A percentile compares a stretch with the other conserved stretches of the same genome.
These are phyloP conservation scores for Salmacisia buchloeana DNA, from an alignment of 1,284 basidiomycete species.

Conservation along the genomic window DNA sequence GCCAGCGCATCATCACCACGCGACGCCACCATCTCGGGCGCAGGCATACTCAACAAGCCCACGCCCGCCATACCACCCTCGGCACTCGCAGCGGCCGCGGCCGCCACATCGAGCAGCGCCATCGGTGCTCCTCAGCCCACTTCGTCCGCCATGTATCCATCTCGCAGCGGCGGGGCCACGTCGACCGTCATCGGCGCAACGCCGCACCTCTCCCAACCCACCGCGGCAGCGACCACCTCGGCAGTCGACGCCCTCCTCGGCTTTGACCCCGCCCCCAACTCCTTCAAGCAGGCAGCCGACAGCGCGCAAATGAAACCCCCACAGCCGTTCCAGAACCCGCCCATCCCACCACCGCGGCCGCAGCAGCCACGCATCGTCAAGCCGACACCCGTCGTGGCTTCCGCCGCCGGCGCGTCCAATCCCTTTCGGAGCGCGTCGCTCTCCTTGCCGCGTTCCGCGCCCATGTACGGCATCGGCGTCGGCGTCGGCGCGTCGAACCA, in stretches of 20 bases:
- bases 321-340: not conserved
- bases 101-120: conserved; percentile 19
- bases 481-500: not conserved
- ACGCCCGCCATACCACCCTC: conserved; percentile 11
- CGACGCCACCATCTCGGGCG: not conserved
- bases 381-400: conserved; percentile 35
- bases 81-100: conserved; percentile 17
- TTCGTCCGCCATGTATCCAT: conserved; percentile 10
- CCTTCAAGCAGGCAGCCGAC: conserved; percentile 38
- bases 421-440: conserved; percentile 28
- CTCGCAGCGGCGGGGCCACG: conserved; percentile 18
- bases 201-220: conserved; percentile 21
- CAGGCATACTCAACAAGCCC: not conserved
- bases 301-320: not conserved
- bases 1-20: not conserved
- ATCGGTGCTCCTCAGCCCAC: conserved; percentile 28
- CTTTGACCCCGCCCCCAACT: conserved; percentile 41
- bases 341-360: not conserved
- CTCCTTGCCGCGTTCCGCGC: conserved; percentile 11
- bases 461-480: conserved; percentile 5
- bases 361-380: conserved; percentile 33
- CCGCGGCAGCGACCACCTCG: conserved; percentile 15
- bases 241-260: conserved; percentile 23
- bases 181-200: conserved; percentile 16
- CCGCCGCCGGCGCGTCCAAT: conserved; percentile 13